Evolutionary conservation across 768 basidiomycete species (phyloP), one percentile per base, ranked within the genome.

Genomic region (Russula lepida): DNA sequence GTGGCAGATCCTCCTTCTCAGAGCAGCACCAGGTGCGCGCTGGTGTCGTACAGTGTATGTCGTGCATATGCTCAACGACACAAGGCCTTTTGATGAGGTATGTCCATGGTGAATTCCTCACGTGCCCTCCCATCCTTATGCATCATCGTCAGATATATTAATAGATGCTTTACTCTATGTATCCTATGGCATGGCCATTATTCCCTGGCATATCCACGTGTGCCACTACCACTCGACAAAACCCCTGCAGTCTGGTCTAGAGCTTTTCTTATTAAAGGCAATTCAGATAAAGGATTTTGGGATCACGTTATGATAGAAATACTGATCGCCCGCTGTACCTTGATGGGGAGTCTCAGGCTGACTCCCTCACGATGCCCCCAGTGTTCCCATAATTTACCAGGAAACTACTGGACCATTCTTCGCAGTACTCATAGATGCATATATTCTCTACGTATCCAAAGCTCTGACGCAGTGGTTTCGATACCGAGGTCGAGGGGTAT

Each of bases 81-180:
- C 95, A 6, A 76, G 95, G 64, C 95, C 97, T 9, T 99, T 98
- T 71, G 97, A 99, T 72, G 95, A 98, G 86, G 92, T 92, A 67
- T 47, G 69, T 59, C 57, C 63, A 13, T 6, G 32, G n/a, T 30
- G 1, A 37, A 12, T 32, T 53, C 6, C 28, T 43, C 4, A 6
- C 15, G 15, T 30, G 52, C 19, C 21, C 25, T 41, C 33, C 28
- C 35, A 19, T 23, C 28, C 33, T 60, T 27, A 35, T 12, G 8
- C 8, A 3, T 37, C 35, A 19, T 6, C 12, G 25, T 11, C n/a
- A 62, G 60, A 62, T 56, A 62, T 62, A 59, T 46, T 53, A 15
- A 35, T 46, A 28, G 43, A 46, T 56, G 43, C 33, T 15, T 33
- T 41, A 4, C 21, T 46, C 39, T 3, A 28, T 44, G 5, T 11